Conservation (phyloP, 2,329 filamentous ascomycete species). For the Tolypocladium tropicale region DNA sequence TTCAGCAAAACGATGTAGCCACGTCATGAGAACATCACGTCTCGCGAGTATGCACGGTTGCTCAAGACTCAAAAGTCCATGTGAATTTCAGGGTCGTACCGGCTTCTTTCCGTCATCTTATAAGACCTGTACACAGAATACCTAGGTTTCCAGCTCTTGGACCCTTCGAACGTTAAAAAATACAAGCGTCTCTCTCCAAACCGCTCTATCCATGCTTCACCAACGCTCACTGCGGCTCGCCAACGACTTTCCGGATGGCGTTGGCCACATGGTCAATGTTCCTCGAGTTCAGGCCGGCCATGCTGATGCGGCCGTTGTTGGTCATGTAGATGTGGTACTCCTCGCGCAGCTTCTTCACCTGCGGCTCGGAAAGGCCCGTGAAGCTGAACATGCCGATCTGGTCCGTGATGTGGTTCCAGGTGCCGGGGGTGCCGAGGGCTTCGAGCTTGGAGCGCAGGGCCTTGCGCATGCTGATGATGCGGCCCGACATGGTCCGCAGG, state of each 20-base stretch:
- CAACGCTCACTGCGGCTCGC: slow-evolving; percentile 13
- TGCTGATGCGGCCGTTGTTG: slow-evolving; percentile 95
- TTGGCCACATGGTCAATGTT: slow-evolving; percentile 92
- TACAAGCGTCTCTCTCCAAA: neutral
- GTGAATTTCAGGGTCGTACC: neutral
- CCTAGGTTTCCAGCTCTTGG: slow-evolving; percentile 4
- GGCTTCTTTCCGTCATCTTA: neutral
- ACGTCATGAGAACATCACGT: too few relatives aligned
- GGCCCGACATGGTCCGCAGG: slow-evolving; percentile 84
- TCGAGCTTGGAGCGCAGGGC: slow-evolving; percentile 72
- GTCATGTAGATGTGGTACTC: slow-evolving; percentile 82
- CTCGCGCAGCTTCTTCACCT: slow-evolving; percentile 60
- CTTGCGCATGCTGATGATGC: slow-evolving; percentile 86
- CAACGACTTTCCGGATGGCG: slow-evolving; percentile 76
- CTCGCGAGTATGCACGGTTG: neutral
- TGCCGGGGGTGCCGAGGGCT: slow-evolving; percentile 73
- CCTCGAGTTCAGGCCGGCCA: slow-evolving; percentile 90
- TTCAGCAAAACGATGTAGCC: too few relatives aligned
- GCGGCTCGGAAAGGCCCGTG: slow-evolving; percentile 64
- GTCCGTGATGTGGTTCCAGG: slow-evolving; percentile 94
- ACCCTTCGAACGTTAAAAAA: neutral
- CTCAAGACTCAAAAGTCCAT: neutral
- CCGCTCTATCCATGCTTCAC: neutral
- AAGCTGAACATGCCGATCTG: slow-evolving; percentile 99
- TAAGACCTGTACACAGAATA: slow-evolving; percentile 1